phyloP scores from a whole-genome alignment of 2,329 filamentous ascomycete species.

The Aspergillus chevalieri region DNA sequence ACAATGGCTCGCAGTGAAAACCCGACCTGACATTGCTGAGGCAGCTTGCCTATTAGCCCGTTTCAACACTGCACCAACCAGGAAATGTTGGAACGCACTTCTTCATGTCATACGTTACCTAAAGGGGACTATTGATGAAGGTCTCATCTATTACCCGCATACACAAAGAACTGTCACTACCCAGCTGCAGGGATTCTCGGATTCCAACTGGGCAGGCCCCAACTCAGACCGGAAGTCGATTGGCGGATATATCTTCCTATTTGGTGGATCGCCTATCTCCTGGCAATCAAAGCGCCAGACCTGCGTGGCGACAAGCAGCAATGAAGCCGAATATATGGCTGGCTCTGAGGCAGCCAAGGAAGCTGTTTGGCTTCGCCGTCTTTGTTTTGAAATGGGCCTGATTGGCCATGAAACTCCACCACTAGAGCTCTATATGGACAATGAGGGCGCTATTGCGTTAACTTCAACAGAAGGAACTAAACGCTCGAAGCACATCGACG shows the following conservation, averaged over 20 bases:
- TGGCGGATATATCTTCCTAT: neutral
- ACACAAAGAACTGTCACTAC: neutral
- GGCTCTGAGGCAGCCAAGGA: neutral
- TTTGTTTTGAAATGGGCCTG: neutral
- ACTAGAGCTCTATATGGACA: neutral
- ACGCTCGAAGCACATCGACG: neutral
- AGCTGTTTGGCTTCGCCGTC: neutral
- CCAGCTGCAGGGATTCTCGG: neutral
- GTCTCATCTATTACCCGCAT: neutral
- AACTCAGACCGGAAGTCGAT: neutral
- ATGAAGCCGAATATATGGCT: neutral
- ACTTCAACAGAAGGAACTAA: neutral
- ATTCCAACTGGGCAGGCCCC: neutral
- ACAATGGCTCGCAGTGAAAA: neutral
- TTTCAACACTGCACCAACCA: neutral
- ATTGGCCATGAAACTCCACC: too few relatives aligned
- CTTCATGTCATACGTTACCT: neutral
- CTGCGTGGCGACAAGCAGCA: neutral
- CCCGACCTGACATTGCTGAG: neutral
- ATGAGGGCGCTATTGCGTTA: neutral
- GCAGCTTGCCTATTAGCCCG: neutral
- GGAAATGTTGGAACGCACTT: neutral
- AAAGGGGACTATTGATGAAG: neutral
- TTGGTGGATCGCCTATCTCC: neutral
- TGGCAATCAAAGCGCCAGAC: neutral